Evolutionary conservation across 2,329 filamentous ascomycete genomes (phyloP).

Genomic region (Epichloe aotearoae): DNA sequence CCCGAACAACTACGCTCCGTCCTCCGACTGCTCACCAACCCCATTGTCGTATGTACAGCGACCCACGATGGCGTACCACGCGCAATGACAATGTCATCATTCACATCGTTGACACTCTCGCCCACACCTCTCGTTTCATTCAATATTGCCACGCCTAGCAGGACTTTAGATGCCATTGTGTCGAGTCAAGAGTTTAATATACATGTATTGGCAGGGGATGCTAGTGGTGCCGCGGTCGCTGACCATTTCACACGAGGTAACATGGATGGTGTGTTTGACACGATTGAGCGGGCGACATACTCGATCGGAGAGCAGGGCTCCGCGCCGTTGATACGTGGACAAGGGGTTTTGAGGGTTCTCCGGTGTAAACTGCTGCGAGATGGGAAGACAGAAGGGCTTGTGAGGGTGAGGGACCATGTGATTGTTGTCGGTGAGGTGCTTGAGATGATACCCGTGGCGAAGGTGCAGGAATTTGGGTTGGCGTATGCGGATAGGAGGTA

Average conservation of each 20-base stretch:
- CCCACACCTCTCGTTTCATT: constrained; percentile 41
- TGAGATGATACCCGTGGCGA: constrained; percentile 25
- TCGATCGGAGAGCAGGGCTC: constrained; percentile 9
- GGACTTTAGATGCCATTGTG: constrained; percentile 38
- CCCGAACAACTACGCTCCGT: constrained; percentile 36
- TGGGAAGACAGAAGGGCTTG: constrained; percentile 24
- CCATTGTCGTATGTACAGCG: constrained; percentile 43
- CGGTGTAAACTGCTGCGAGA: constrained; percentile 29
- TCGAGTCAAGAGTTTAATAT: constrained; percentile 36
- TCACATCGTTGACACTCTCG: constrained; percentile 40
- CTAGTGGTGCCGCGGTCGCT: constrained; percentile 34
- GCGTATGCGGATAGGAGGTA: constrained; percentile 37
- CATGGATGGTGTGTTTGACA: constrained; percentile 23
- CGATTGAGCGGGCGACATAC: constrained; percentile 1
- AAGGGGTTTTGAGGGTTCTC: constrained; percentile 39
- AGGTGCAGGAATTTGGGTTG: constrained; percentile 28
- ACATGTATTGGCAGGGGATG: constrained; percentile 37
- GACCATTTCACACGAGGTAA: constrained; percentile 40
- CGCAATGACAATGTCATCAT: constrained; percentile 48
- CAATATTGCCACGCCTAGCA: constrained; percentile 43
- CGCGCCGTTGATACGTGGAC: constrained; percentile 32
- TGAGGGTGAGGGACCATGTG: constrained; percentile 37
- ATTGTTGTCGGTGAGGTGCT: constrained; percentile 39
- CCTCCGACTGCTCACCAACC: constrained; percentile 41
- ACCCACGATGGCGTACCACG: constrained; percentile 22